Evolutionary conservation across 495 filamentous ascomycete species (phyloP).

Genomic region (Penicillium cinerascens): DNA sequence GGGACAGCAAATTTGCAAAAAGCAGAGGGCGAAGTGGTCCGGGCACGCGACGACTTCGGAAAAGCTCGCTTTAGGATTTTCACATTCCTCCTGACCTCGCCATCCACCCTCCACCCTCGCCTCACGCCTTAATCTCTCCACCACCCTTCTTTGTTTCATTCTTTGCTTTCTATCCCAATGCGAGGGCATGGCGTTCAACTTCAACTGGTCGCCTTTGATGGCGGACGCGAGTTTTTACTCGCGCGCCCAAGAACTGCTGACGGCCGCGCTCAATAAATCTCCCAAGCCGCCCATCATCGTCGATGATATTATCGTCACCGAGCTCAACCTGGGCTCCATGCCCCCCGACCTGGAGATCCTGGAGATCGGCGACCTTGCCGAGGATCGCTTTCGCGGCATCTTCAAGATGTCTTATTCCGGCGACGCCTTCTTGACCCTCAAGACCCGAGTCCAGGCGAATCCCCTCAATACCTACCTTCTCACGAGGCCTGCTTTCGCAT

Average conservation of each 20-base stretch:
- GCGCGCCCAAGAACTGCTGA: slow-evolving; percentile 89
- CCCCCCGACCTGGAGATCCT: slow-evolving; percentile 93
- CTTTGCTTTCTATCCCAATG: slow-evolving; percentile 30
- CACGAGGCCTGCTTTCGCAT: slow-evolving; percentile 86
- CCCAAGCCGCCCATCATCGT: slow-evolving; percentile 98
- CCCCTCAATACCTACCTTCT: slow-evolving; percentile 93
- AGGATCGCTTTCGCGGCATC: slow-evolving; percentile 95
- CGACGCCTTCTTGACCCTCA: slow-evolving; percentile 90
- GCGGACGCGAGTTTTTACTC: slow-evolving; percentile 87
- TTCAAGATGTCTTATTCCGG: slow-evolving; percentile 98
- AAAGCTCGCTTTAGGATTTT: slow-evolving; percentile 8
- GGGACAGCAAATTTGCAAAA: neutral
- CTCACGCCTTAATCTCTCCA: slow-evolving; percentile 8
- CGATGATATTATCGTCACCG: slow-evolving; percentile 97
- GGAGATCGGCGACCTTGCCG: slow-evolving; percentile 94
- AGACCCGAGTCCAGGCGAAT: slow-evolving; percentile 95
- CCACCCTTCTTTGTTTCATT: slow-evolving; percentile 2
- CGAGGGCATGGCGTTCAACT: slow-evolving; percentile 91
- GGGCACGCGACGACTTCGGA: slow-evolving; percentile 7
- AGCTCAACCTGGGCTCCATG: slow-evolving; percentile 89
- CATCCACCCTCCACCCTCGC: slow-evolving; percentile 9
- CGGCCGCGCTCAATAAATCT: slow-evolving; percentile 93
- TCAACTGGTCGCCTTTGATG: slow-evolving; percentile 99
- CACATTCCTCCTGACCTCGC: slow-evolving; percentile 4
- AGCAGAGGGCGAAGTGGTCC: neutral